Evolutionary conservation across 306 rosid genomes (phyloP), one percentile per base, ranked within the genome.

Genomic region (Vigna radiata): DNA sequence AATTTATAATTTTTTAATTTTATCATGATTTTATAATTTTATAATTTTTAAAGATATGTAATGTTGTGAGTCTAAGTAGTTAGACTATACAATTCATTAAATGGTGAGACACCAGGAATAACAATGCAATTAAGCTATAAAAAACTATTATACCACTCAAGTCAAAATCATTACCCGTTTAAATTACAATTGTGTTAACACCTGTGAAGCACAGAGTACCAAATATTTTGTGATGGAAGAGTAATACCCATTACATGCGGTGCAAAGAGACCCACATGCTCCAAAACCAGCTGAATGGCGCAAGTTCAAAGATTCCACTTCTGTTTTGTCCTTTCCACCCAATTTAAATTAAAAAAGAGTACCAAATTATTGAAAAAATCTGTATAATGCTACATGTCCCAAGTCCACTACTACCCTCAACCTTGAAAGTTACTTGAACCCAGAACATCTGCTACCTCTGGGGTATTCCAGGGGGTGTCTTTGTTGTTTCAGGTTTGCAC

Each of bases 251-350:
- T 58, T 47, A 21, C 68, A 21, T 69, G 70, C 74, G 79, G 79
- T 80, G 49, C 70, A 18, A 60, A 68, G 73, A 66, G 44, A 56
- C 66, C 61, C 77, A 75, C 86, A 73, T 75, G 55, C 55, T 31
- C 58, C 48, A 54, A 19, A 27, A 11, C 1, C 15, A 4, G 49
- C 48, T 49, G 72, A 72, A 25, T 59, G 79, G 86, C 63, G 68
- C 54, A 15, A 15, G 54, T 59, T 76, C 39, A 52, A 66, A 58
- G 25, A n/a, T 67, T 67, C 75, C 63, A 61, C 55, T 71, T 62
- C 70, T 3, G 17, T 58, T 50, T 78, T 78, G 73, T 77, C 80
- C 11, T 63, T 73, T 49, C 31, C 44, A 19, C 68, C 56, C 1
- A 49, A 50, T 49, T 69, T 19, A 41, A 55, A 14, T 39, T 18